phyloP scores from a whole-genome alignment of 192 early-diverging fungal genomes.

The Coemansia sp. region DNA sequence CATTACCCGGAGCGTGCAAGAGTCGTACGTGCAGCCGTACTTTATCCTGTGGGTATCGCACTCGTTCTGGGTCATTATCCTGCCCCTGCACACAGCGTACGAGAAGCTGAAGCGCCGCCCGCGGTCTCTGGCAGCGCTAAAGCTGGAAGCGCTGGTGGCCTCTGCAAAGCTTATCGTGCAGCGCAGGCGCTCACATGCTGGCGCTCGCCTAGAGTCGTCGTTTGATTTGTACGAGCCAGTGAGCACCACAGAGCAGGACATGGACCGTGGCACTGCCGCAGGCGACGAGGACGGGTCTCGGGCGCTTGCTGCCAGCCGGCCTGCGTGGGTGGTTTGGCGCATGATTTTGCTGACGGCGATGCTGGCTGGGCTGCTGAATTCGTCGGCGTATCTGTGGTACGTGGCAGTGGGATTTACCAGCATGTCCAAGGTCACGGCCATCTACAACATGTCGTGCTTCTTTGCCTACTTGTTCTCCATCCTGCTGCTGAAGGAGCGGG shows the following conservation, averaged over 20 bases:
- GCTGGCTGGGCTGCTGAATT: conserved; percentile 65
- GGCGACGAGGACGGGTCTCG: conserved; percentile 17
- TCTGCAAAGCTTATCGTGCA: conserved; percentile 48
- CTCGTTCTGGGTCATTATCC: conserved; percentile 46
- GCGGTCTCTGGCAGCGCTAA: conserved; percentile 33
- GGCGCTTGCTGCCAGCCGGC: conserved; percentile 21
- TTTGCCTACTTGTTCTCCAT: conserved; percentile 84
- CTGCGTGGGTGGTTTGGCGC: conserved; percentile 32
- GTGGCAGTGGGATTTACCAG: conserved; percentile 69
- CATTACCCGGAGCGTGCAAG: conserved; percentile 51
- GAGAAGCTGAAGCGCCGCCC: conserved; percentile 44
- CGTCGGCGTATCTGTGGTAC: conserved; percentile 81
- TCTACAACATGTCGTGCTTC: conserved; percentile 83
- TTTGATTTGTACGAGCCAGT: conserved; percentile 28
- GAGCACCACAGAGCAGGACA: conserved; percentile 14
- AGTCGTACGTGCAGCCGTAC: conserved; percentile 54
- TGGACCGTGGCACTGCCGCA: background rate
- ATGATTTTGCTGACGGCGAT: conserved; percentile 21
- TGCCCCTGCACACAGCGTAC: conserved; percentile 46
- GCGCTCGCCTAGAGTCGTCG: background rate
- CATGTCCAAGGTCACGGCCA: conserved; percentile 80
- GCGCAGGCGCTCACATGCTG: conserved; percentile 13
- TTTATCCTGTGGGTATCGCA: conserved; percentile 61
- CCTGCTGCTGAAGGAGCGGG: conserved; percentile 65
- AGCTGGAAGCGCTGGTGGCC: conserved; percentile 42